These are phyloP conservation scores for Acorus calamus DNA, from an alignment of 106 monocot genomes.

Conservation along the genomic window DNA sequence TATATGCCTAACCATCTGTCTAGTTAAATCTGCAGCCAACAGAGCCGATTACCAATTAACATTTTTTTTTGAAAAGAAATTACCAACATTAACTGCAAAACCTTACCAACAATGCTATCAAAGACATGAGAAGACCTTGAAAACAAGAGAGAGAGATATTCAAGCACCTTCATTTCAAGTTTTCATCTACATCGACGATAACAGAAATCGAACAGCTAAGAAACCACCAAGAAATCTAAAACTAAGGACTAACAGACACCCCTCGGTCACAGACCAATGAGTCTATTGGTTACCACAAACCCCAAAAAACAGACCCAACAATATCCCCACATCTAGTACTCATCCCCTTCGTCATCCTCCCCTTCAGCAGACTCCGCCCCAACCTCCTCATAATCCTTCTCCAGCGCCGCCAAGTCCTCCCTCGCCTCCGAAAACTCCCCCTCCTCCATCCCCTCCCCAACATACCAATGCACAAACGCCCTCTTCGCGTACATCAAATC, in stretches of 20 bases:
- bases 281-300: background rate
- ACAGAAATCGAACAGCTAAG: too few relatives aligned
- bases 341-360: constrained; percentile 10
- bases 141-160: too few relatives aligned
- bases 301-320: background rate
- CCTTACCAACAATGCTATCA: too few relatives aligned
- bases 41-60: too few relatives aligned
- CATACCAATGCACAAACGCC: constrained; percentile 17
- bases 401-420: constrained; percentile 20
- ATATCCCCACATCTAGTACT: background rate
- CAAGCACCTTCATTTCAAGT: too few relatives aligned
- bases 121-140: too few relatives aligned
- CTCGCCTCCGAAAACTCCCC: constrained; percentile 14
- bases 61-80: too few relatives aligned
- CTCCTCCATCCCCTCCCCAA: constrained; percentile 16
- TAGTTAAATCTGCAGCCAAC: too few relatives aligned
- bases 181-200: too few relatives aligned
- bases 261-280: background rate
- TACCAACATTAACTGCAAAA: too few relatives aligned
- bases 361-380: constrained; percentile 7
- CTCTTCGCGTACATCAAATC: constrained; percentile 13
- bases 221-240: too few relatives aligned
- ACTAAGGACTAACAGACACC: background rate
- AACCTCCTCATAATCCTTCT: constrained; percentile 19
- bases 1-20: too few relatives aligned